Percentiles rank a stretch among this genome's conserved stretches.
Evolutionary conservation across 2,329 filamentous ascomycete species (phyloP).

Genomic region (Colletotrichum sp.): DNA sequence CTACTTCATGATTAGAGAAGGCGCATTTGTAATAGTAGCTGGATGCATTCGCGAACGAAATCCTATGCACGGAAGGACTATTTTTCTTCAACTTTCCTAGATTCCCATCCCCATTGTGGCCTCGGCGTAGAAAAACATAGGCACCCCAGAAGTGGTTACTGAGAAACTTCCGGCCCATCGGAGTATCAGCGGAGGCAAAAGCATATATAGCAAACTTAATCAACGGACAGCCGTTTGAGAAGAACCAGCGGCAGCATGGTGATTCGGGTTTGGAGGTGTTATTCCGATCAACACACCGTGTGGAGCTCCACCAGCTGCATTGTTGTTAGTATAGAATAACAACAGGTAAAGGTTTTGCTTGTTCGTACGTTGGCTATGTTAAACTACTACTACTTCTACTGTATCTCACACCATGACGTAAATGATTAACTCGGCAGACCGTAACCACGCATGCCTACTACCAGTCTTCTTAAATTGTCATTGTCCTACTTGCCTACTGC

Average conservation of each 20-base stretch:
- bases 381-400: background rate
- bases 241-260: background rate
- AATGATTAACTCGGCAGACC: background rate
- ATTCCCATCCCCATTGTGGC: background rate
- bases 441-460: background rate
- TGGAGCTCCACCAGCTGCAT: background rate
- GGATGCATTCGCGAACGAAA: background rate
- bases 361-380: background rate
- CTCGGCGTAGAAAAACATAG: background rate
- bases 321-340: background rate
- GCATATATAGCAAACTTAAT: background rate
- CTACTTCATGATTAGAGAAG: background rate
- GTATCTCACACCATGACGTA: background rate
- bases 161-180: background rate
- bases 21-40: background rate
- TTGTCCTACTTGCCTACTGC: background rate
- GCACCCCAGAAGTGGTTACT: background rate
- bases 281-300: background rate
- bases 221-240: background rate
- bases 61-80: background rate
- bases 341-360: background rate
- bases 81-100: background rate
- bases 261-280: background rate
- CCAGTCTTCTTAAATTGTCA: background rate
- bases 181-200: background rate